A percentile compares a stretch with the other conserved stretches of the same genome.
phyloP scores from a whole-genome alignment of 23 red algal genomes.

The Gracilaria gracilis region DNA sequence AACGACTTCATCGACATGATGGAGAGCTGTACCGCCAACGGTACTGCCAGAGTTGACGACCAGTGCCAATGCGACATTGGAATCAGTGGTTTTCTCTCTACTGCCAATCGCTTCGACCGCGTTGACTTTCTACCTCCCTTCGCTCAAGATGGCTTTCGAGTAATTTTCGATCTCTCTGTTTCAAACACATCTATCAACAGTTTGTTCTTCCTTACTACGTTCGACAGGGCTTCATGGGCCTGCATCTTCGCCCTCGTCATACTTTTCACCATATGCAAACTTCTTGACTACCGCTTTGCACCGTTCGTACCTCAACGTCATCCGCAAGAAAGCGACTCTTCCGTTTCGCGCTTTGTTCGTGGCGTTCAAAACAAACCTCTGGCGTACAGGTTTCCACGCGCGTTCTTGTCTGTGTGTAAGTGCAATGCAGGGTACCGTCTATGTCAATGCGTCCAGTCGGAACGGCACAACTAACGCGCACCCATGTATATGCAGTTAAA shows the following conservation, averaged over 20 bases:
- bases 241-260: constrained; percentile 5
- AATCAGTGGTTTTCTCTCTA: constrained; percentile 18
- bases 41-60: neutral
- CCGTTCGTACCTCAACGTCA: neutral
- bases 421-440: neutral
- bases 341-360: neutral
- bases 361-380: neutral
- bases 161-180: constrained; percentile 27
- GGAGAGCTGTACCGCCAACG: neutral
- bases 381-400: neutral
- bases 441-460: neutral
- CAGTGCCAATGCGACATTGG: constrained; percentile 55
- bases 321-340: neutral
- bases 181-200: neutral
- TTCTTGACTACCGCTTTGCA: constrained; percentile 38
- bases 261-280: constrained; percentile 38
- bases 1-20: constrained; percentile 9
- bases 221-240: constrained; percentile 13
- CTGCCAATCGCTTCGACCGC: neutral
- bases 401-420: neutral
- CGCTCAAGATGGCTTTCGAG: constrained; percentile 16
- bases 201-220: constrained; percentile 50
- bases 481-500: neutral
- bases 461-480: neutral
- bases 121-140: constrained; percentile 52